Conservation (phyloP, 306 rosid genomes). For the Crotalaria pallida region DNA sequence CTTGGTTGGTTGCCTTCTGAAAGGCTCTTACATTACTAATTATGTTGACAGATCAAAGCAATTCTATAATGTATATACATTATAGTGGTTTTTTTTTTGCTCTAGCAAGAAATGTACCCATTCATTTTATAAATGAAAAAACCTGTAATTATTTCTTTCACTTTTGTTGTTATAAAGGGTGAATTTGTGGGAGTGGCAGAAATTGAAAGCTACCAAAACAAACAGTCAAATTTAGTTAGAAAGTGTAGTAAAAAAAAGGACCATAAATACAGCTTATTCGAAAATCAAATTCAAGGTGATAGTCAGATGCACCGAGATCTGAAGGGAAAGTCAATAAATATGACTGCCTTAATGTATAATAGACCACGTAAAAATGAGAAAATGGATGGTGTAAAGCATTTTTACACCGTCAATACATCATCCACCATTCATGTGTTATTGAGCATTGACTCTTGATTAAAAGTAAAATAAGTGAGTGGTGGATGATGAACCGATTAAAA, state of each 20-base stretch:
- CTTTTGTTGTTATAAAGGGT: background rate
- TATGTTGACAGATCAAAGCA: conserved; percentile 18
- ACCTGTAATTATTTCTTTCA: conserved; percentile 10
- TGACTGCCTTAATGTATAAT: background rate
- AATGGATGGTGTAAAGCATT: too few species aligned
- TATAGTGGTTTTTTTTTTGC: background rate
- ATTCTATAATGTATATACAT: conserved; percentile 26
- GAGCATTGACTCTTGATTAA: too few species aligned
- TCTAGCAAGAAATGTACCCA: conserved; percentile 20
- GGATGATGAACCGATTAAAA: too few species aligned
- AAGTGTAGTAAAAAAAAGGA: background rate
- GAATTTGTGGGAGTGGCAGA: background rate
- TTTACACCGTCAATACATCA: too few species aligned
- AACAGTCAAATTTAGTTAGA: background rate
- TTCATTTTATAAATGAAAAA: conserved; percentile 28
- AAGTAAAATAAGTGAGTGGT: too few species aligned
- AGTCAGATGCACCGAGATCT: background rate
- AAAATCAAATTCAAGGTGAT: background rate
- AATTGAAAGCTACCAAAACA: background rate
- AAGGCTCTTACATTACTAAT: conserved; percentile 12
- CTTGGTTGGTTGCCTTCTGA: conserved; percentile 17
- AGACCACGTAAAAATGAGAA: too few species aligned
- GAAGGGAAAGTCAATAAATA: background rate
- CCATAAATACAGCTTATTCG: background rate
- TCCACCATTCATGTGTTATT: too few species aligned